A percentile compares a stretch with the other conserved stretches of the same genome.
Conservation (phyloP, 768 basidiomycete species). For the Russula olivacea region DNA sequence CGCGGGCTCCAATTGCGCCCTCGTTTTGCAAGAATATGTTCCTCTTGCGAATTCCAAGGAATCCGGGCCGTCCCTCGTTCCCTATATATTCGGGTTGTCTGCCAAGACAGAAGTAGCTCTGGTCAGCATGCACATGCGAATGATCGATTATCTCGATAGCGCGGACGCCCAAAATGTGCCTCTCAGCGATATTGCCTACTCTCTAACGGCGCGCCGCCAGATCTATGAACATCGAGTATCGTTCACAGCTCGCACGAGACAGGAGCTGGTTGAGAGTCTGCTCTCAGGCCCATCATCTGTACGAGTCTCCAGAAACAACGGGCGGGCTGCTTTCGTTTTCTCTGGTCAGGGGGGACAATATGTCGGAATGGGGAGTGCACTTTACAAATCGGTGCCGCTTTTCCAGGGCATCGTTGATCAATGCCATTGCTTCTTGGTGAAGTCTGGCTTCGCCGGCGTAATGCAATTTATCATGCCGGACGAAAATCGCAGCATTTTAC, state of each 20-base stretch:
- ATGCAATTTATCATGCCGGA: slow-evolving; percentile 33
- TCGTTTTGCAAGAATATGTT: slow-evolving; percentile 51
- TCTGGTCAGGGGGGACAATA: slow-evolving; percentile 71
- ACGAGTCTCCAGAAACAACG: slow-evolving; percentile 30
- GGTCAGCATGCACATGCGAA: slow-evolving; percentile 42
- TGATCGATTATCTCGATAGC: slow-evolving; percentile 44
- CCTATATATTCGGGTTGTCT: slow-evolving; percentile 54
- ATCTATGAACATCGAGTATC: slow-evolving; percentile 49
- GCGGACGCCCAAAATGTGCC: slow-evolving; percentile 26
- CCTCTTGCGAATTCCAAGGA: not conserved
- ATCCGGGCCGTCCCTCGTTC: not conserved
- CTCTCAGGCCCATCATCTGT: slow-evolving; percentile 32
- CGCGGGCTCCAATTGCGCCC: slow-evolving; percentile 60
- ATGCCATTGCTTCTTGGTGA: slow-evolving; percentile 48
- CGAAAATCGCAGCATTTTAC: slow-evolving; percentile 27
- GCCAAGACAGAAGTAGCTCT: slow-evolving; percentile 49
- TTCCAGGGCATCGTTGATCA: slow-evolving; percentile 52
- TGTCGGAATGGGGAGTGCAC: slow-evolving; percentile 51
- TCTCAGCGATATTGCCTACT: slow-evolving; percentile 57
- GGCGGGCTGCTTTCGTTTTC: slow-evolving; percentile 57
- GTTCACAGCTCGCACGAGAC: slow-evolving; percentile 38
- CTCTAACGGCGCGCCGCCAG: slow-evolving; percentile 59
- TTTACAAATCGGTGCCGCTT: slow-evolving; percentile 45
- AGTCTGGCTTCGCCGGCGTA: slow-evolving; percentile 48
- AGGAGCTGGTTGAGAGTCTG: slow-evolving; percentile 46